A percentile compares a stretch with the other conserved stretches of the same genome.
Evolutionary conservation across 208 protist species (phyloP).

Genomic region (Leishmania tarentolae): DNA sequence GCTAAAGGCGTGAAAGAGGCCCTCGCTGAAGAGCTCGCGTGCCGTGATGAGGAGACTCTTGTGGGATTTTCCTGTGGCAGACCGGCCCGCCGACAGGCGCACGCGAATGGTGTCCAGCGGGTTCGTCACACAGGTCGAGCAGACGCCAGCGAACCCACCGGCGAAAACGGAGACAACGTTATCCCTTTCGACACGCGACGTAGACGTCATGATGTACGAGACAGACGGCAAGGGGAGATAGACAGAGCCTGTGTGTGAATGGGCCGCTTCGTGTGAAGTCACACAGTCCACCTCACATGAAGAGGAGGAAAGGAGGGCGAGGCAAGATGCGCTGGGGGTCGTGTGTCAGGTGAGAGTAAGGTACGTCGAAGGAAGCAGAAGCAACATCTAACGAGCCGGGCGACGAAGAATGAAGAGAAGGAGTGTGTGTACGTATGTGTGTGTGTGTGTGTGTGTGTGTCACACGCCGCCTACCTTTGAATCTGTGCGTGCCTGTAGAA

Average conservation of each 20-base stretch:
- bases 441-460: too few species aligned
- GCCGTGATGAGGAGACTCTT: slow-evolving; percentile 77
- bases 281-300: neutral
- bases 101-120: slow-evolving; percentile 91
- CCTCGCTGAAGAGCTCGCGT: slow-evolving; percentile 68
- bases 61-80: slow-evolving; percentile 76
- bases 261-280: neutral
- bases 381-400: neutral
- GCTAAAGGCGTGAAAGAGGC: slow-evolving; percentile 74
- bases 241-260: neutral
- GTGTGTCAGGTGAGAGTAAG: neutral
- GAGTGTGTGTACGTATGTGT: too few species aligned
- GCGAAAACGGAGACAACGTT: slow-evolving; percentile 74
- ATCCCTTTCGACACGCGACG: slow-evolving; percentile 27
- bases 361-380: neutral
- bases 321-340: neutral
- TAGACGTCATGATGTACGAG: slow-evolving; percentile 20
- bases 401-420: neutral
- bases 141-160: slow-evolving; percentile 85
- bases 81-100: slow-evolving; percentile 68
- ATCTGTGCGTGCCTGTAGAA: neutral
- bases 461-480: neutral
- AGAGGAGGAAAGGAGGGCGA: neutral
- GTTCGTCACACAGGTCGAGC: slow-evolving; percentile 89
- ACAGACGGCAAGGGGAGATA: neutral